Percentiles rank a stretch among this genome's conserved stretches.
Evolutionary conservation across 164 flowering plant species (phyloP).

Genomic region (Liquidambar formosana): DNA sequence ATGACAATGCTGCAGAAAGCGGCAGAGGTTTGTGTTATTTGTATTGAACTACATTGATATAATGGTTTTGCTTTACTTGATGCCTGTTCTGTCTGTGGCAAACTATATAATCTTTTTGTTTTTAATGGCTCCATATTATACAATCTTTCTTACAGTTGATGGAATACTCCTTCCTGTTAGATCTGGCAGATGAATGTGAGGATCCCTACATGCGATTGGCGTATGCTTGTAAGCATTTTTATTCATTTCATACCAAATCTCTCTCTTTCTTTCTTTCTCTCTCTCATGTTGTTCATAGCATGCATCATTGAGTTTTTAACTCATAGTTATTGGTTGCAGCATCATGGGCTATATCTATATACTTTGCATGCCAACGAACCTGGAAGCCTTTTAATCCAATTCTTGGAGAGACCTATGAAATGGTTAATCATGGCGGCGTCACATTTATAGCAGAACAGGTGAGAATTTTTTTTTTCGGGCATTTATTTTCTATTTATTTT

Average conservation of each 20-base stretch:
- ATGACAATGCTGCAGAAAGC: constrained; percentile 84
- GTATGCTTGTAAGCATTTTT: constrained; percentile 56
- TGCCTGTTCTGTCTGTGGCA: neutral
- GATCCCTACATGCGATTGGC: constrained; percentile 87
- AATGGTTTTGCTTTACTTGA: neutral
- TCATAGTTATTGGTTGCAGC: constrained; percentile 39
- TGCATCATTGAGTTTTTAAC: neutral
- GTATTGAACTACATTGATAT: neutral
- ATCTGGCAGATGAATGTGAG: constrained; percentile 81
- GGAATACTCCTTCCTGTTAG: constrained; percentile 83
- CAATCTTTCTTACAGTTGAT: constrained; percentile 50
- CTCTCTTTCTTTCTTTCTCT: neutral
- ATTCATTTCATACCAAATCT: neutral
- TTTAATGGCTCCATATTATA: neutral
- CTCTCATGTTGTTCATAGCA: neutral
- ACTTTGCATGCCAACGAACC: constrained; percentile 60
- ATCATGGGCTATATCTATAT: constrained; percentile 79
- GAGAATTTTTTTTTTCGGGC: constrained; percentile 9
- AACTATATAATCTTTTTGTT: neutral
- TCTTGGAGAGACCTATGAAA: constrained; percentile 90
- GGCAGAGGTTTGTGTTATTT: constrained; percentile 63
- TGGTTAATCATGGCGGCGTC: constrained; percentile 68
- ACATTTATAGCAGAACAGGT: constrained; percentile 85
- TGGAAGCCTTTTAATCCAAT: constrained; percentile 95
- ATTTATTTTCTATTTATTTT: neutral